A percentile compares a stretch with the other conserved stretches of the same genome.
These are phyloP conservation scores for Lactarius hengduanensis DNA, from an alignment of 768 basidiomycete species.

Conservation along the genomic window DNA sequence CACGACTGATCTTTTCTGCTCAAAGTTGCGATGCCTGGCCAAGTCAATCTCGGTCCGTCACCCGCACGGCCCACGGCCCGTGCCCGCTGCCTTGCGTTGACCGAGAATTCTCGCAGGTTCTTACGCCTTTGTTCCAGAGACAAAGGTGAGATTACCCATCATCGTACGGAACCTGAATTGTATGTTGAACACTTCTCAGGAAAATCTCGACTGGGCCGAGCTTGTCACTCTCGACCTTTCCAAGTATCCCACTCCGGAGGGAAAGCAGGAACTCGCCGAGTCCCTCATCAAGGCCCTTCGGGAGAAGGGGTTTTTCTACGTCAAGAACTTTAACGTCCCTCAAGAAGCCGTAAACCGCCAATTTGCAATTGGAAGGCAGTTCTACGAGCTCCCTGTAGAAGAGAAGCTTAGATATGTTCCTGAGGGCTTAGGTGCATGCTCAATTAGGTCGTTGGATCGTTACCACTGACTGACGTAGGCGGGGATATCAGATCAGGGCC, in stretches of 20 bases:
- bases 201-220: slow-evolving; percentile 51
- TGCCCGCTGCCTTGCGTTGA: background rate
- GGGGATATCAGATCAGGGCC: slow-evolving; percentile 38
- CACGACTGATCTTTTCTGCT: too few relatives aligned
- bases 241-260: slow-evolving; percentile 40
- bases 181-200: slow-evolving; percentile 32
- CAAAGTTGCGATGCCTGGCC: background rate
- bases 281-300: slow-evolving; percentile 45
- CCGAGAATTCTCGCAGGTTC: slow-evolving; percentile 30
- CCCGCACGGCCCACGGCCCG: background rate
- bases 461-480: background rate
- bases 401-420: slow-evolving; percentile 48
- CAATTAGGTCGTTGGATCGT: background rate
- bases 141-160: slow-evolving; percentile 23
- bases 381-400: slow-evolving; percentile 51
- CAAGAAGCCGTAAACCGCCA: slow-evolving; percentile 49
- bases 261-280: slow-evolving; percentile 42
- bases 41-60: background rate
- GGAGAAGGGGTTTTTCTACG: slow-evolving; percentile 52
- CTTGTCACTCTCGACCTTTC: slow-evolving; percentile 47
- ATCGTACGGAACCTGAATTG: slow-evolving; percentile 26
- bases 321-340: slow-evolving; percentile 50
- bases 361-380: slow-evolving; percentile 45
- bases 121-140: slow-evolving; percentile 42
- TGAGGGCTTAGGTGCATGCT: slow-evolving; percentile 36